Evolutionary conservation across 2,329 filamentous ascomycete genomes (phyloP).

Genomic region (Calonectria naviculata): DNA sequence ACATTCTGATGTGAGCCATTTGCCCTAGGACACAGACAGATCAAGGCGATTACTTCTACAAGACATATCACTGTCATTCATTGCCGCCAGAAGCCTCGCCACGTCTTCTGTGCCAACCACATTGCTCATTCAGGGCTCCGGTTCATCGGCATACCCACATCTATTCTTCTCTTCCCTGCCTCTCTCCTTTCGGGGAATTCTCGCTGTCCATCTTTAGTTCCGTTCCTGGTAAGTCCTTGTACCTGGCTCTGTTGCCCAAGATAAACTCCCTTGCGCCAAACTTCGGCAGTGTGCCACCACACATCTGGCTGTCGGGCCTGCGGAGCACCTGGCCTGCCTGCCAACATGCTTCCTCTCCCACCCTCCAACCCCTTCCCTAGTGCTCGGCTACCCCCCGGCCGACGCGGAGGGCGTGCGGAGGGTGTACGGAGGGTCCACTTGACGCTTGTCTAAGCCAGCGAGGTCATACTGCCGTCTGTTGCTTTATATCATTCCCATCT

Average conservation of each 20-base stretch:
- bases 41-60: neutral
- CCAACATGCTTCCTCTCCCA: slow-evolving; percentile 26
- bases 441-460: slow-evolving; percentile 44
- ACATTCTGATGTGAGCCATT: slow-evolving; percentile 24
- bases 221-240: slow-evolving; percentile 39
- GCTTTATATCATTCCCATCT: slow-evolving; percentile 41
- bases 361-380: slow-evolving; percentile 18
- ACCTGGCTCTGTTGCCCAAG: slow-evolving; percentile 21
- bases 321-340: slow-evolving; percentile 33
- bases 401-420: slow-evolving; percentile 35
- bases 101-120: neutral
- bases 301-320: slow-evolving; percentile 35
- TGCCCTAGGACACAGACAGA: slow-evolving; percentile 17
- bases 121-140: slow-evolving; percentile 10
- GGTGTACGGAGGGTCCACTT: slow-evolving; percentile 40
- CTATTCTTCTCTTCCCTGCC: slow-evolving; percentile 1
- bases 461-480: slow-evolving; percentile 33
- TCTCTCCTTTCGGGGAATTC: slow-evolving; percentile 33
- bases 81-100: neutral
- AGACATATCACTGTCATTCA: neutral
- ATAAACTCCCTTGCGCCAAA: slow-evolving; percentile 31
- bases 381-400: slow-evolving; percentile 33
- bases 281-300: slow-evolving; percentile 32
- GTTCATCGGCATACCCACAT: slow-evolving; percentile 26
- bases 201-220: slow-evolving; percentile 33